Conservation (phyloP, 352 stramenopile species). For the Globisporangium polare region DNA sequence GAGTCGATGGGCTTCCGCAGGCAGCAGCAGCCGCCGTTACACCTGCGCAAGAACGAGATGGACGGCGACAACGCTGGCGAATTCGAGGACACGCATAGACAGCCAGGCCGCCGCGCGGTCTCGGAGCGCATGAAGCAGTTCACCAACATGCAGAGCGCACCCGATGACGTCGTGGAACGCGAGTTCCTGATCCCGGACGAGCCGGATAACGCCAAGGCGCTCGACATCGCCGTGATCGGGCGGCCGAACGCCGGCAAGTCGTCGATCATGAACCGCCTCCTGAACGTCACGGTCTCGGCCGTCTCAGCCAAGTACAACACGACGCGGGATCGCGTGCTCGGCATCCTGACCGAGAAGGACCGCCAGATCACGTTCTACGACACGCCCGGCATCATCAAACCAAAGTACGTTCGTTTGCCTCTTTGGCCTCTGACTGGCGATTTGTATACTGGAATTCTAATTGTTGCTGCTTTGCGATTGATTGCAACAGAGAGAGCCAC, state of each 20-base stretch:
- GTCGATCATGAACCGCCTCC: constrained; percentile 77
- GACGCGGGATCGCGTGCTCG: constrained; percentile 72
- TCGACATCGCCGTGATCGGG: constrained; percentile 81
- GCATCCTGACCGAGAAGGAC: constrained; percentile 72
- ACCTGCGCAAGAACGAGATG: constrained; percentile 22
- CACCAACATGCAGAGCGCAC: constrained; percentile 51
- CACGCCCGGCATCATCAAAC: constrained; percentile 82
- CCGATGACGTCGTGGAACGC: constrained; percentile 62
- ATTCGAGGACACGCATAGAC: constrained; percentile 14
- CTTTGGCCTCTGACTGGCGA: not conserved
- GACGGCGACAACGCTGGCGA: constrained; percentile 4
- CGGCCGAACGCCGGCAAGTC: constrained; percentile 87
- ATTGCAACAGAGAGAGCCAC: constrained; percentile 48
- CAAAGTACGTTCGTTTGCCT: constrained; percentile 37
- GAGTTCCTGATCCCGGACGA: constrained; percentile 76
- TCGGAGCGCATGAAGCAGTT: constrained; percentile 66
- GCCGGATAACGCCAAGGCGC: constrained; percentile 49
- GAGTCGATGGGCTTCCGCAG: not conserved
- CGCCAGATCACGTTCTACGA: constrained; percentile 84
- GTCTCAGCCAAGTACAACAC: constrained; percentile 89
- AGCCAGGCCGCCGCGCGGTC: constrained; percentile 34
- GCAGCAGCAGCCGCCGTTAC: constrained; percentile 16
- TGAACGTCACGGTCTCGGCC: constrained; percentile 79
- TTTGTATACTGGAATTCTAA: not conserved
- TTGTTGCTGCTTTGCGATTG: not conserved